These are phyloP conservation scores for Fusarium sp. DNA, from an alignment of 2,329 filamentous ascomycete genomes.

Conservation along the genomic window DNA sequence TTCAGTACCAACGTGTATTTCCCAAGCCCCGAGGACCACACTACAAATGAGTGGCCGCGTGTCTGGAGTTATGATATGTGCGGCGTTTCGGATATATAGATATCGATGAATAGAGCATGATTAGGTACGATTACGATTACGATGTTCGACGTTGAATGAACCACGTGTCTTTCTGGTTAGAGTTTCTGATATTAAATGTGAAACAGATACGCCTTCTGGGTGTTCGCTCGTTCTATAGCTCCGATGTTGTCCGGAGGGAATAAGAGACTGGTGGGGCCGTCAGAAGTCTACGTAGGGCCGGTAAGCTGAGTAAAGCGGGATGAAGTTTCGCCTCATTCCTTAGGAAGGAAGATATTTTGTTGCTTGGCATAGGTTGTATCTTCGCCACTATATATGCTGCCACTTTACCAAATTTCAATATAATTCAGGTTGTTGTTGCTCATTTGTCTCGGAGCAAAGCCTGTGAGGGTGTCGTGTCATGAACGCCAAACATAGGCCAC, in stretches of 20 bases:
- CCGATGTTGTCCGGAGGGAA: not conserved
- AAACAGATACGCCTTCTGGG: no score
- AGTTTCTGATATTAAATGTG: not conserved
- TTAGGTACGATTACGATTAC: not conserved
- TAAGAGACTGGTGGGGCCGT: conserved; percentile 16
- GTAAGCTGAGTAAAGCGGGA: conserved; percentile 13
- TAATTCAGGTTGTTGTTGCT: not conserved
- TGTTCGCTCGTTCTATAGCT: not conserved
- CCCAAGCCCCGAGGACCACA: conserved; percentile 21
- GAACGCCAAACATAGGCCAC: not conserved
- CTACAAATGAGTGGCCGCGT: not conserved
- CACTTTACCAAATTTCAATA: not conserved
- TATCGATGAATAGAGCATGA: conserved; percentile 3
- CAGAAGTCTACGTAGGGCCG: conserved; percentile 13
- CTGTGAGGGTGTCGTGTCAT: not conserved
- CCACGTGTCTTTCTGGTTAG: not conserved
- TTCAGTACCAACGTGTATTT: conserved; percentile 64
- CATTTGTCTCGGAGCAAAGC: not conserved
- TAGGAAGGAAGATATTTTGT: not conserved
- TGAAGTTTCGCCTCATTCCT: conserved; percentile 24
- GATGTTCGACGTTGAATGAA: not conserved
- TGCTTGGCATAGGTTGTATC: not conserved
- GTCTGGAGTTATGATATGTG: not conserved
- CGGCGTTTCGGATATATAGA: conserved; percentile 3
- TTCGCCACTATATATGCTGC: not conserved